These are phyloP conservation scores for Isatis tinctoria DNA, from an alignment of 345 rosid genomes.

Conservation along the genomic window DNA sequence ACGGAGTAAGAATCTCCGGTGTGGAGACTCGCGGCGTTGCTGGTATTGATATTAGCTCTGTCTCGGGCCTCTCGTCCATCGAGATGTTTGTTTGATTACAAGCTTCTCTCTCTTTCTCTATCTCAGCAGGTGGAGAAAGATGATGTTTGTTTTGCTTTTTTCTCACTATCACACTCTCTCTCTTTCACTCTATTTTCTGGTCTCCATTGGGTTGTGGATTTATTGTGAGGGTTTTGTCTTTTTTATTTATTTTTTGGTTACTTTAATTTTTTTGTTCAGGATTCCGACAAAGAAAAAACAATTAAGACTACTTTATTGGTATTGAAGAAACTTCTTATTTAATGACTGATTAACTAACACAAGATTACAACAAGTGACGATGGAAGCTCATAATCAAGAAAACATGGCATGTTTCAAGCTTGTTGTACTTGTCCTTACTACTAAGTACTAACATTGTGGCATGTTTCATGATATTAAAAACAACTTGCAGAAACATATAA, in stretches of 20 bases:
- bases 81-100: too few species aligned
- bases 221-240: not conserved
- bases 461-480: not conserved
- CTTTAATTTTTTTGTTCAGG: not conserved
- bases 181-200: not conserved
- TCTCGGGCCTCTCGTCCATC: conserved; percentile 99
- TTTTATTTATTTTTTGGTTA: not conserved
- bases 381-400: not conserved
- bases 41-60: conserved; percentile 93
- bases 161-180: conserved; percentile 11
- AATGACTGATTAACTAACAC: not conserved
- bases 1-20: conserved; percentile 91
- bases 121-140: not conserved
- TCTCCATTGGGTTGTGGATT: not conserved
- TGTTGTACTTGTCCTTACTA: conserved; percentile 2
- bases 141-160: not conserved
- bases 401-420: conserved; percentile 1
- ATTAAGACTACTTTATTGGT: not conserved
- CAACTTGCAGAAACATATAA: not conserved
- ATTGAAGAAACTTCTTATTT: not conserved
- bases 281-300: conserved; percentile 9
- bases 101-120: not conserved
- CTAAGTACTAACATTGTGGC: not conserved
- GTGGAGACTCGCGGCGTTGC: conserved; percentile 94
- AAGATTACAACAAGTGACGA: not conserved